Evolutionary conservation across 75 land plant genomes (phyloP).

Genomic region (Pinus tabuliformis): DNA sequence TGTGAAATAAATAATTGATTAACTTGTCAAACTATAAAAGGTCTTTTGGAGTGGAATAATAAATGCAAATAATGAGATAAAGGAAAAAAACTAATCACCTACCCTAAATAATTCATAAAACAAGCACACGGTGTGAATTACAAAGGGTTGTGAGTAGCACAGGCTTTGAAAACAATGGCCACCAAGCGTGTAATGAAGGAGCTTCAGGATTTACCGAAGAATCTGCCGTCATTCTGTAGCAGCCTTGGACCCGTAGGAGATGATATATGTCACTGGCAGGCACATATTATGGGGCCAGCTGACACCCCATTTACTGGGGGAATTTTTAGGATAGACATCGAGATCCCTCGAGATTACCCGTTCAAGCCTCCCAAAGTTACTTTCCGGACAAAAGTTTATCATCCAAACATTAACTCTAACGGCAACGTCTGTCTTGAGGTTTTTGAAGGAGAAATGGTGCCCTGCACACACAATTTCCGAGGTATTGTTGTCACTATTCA

Average conservation of each 20-base stretch:
- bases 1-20: too few relatives aligned
- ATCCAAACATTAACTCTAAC: constrained; percentile 33
- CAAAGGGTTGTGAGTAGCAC: too few relatives aligned
- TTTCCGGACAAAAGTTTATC: constrained; percentile 17
- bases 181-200: constrained; percentile 19
- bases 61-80: too few relatives aligned
- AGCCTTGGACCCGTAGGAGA: constrained; percentile 16
- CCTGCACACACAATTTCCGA: constrained; percentile 27
- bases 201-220: constrained; percentile 12
- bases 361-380: constrained; percentile 9
- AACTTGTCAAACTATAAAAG: too few relatives aligned
- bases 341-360: constrained; percentile 19
- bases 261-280: constrained; percentile 17
- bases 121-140: too few relatives aligned
- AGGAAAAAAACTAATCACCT: too few relatives aligned
- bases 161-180: constrained; percentile 1
- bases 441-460: constrained; percentile 31
- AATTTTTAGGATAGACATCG: constrained; percentile 6
- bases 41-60: too few relatives aligned
- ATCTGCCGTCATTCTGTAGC: constrained; percentile 21
- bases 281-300: constrained; percentile 14
- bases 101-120: too few relatives aligned
- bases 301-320: constrained; percentile 24
- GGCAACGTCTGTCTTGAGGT: constrained; percentile 33
- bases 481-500: constrained; percentile 19